Conservation (phyloP, 2,329 filamentous ascomycete genomes). For the Pleurostoma richardsiae region DNA sequence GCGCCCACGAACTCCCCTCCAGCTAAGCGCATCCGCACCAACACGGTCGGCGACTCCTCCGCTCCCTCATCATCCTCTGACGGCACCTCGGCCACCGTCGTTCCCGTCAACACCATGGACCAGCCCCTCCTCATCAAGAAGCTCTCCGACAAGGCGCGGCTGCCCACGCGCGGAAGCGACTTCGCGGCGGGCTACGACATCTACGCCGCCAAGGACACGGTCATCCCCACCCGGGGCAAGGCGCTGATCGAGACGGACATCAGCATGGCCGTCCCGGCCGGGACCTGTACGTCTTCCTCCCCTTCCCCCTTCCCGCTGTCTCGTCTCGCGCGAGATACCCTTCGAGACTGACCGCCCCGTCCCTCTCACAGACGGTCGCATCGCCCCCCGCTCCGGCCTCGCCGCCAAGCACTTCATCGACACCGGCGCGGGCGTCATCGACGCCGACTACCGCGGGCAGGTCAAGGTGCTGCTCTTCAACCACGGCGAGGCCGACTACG, state of each 20-base stretch:
- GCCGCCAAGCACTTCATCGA: constrained; percentile 95
- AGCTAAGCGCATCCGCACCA: constrained; percentile 73
- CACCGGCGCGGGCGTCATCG: constrained; percentile 92
- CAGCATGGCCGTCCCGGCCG: constrained; percentile 81
- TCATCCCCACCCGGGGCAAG: constrained; percentile 78
- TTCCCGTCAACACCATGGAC: constrained; percentile 28
- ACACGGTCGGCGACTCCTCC: constrained; percentile 14
- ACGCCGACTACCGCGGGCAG: constrained; percentile 92
- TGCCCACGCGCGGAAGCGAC: constrained; percentile 83
- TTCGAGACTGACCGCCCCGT: neutral
- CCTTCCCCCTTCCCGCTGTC: neutral
- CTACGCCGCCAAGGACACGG: constrained; percentile 70
- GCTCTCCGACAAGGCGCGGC: constrained; percentile 69
- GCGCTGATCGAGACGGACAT: constrained; percentile 87
- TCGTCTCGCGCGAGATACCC: neutral
- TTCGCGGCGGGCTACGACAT: constrained; percentile 93
- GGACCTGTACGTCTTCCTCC: constrained; percentile 63
- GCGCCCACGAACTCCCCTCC: constrained; percentile 68
- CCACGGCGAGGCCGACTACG: constrained; percentile 76
- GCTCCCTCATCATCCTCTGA: constrained; percentile 17
- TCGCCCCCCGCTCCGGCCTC: constrained; percentile 86
- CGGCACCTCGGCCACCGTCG: constrained; percentile 14
- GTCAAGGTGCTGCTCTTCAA: constrained; percentile 97
- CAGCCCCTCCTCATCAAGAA: constrained; percentile 84
- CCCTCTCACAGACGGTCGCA: constrained; percentile 64